These are phyloP conservation scores for Suillus subalutaceus DNA, from an alignment of 768 basidiomycete species.

Conservation along the genomic window DNA sequence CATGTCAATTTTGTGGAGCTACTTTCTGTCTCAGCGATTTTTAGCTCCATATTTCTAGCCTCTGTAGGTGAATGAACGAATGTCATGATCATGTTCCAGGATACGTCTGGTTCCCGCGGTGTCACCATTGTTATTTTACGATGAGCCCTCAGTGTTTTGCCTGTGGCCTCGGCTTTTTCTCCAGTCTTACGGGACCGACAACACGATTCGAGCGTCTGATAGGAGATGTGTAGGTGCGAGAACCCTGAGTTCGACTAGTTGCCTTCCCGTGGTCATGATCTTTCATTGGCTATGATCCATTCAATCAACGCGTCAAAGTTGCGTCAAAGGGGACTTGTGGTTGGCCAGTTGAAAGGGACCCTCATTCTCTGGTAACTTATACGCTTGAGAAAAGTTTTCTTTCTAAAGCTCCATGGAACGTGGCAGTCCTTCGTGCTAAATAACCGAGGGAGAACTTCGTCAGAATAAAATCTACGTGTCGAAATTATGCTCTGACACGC, in stretches of 20 bases:
- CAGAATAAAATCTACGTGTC: neutral
- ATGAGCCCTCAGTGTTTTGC: neutral
- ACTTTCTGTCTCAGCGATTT: neutral
- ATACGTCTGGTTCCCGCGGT: neutral
- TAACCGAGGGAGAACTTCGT: neutral
- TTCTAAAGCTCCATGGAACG: neutral
- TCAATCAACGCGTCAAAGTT: neutral
- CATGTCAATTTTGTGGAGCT: neutral
- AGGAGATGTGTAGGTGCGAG: neutral
- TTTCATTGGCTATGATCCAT: neutral
- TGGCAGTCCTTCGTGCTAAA: neutral
- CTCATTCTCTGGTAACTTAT: neutral
- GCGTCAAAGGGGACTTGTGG: neutral
- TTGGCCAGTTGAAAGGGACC: neutral
- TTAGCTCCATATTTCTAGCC: neutral
- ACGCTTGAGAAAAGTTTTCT: neutral
- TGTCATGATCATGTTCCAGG: neutral
- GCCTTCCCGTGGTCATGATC: neutral
- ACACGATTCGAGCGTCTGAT: neutral
- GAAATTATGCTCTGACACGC: slow-evolving; percentile 1
- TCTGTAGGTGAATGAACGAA: neutral
- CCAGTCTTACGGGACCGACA: neutral
- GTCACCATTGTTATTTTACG: neutral
- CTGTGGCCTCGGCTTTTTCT: neutral
- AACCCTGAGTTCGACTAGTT: neutral